Conservation (phyloP, 805 yeast genomes). For the Cyberlindnera mrakii region DNA sequence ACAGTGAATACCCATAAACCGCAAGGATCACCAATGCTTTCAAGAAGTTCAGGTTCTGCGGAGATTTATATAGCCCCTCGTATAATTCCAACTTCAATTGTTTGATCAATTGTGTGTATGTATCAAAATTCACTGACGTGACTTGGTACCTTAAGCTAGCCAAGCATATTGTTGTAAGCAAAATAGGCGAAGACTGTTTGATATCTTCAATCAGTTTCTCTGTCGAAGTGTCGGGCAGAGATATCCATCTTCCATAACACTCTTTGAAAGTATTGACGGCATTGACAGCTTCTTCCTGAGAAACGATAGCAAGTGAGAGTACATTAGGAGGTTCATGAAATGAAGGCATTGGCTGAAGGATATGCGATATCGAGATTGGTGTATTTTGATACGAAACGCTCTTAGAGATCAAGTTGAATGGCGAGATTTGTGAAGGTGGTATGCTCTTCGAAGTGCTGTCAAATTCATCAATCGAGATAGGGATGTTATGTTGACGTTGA, state of each 20-base stretch:
- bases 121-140: constrained; percentile 20
- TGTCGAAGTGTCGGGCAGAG: constrained; percentile 52
- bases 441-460: constrained; percentile 13
- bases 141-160: constrained; percentile 48
- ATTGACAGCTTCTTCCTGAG: constrained; percentile 40
- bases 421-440: constrained; percentile 24
- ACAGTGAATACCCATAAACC: constrained; percentile 57
- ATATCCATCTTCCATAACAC: constrained; percentile 73
- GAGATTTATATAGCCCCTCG: constrained; percentile 38
- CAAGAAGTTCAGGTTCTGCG: constrained; percentile 48
- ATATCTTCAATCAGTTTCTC: constrained; percentile 43
- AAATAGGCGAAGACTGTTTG: constrained; percentile 46
- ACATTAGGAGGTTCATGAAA: constrained; percentile 35
- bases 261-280: constrained; percentile 54
- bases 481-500: constrained; percentile 8
- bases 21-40: constrained; percentile 64
- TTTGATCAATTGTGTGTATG: constrained; percentile 27
- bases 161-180: constrained; percentile 63
- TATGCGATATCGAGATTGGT: constrained; percentile 13
- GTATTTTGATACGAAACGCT: constrained; percentile 12
- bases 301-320: constrained; percentile 42
- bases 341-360: constrained; percentile 7
- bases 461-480: constrained; percentile 2
- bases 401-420: constrained; percentile 20
- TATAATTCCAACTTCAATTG: constrained; percentile 28